phyloP scores from a whole-genome alignment of 257 asterid genomes.

The Salvia splendens region DNA sequence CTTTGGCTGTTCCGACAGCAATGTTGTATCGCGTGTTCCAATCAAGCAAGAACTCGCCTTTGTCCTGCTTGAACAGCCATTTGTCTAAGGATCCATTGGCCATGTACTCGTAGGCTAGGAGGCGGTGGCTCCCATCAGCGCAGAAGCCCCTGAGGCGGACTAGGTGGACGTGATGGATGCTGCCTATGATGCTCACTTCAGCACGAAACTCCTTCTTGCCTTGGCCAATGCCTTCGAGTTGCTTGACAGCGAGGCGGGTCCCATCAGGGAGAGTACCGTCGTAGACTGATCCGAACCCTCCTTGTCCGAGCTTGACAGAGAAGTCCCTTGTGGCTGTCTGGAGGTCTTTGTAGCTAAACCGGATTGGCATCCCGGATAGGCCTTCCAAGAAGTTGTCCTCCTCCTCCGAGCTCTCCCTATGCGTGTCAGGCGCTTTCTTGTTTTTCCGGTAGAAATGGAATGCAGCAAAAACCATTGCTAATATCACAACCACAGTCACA shows the following conservation, averaged over 20 bases:
- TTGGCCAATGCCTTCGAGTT: slow-evolving; percentile 90
- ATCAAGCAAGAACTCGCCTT: slow-evolving; percentile 64
- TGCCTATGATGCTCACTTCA: slow-evolving; percentile 94
- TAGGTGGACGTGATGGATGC: slow-evolving; percentile 87
- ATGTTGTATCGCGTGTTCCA: slow-evolving; percentile 74
- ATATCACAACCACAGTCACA: slow-evolving; percentile 46
- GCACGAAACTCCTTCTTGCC: slow-evolving; percentile 99
- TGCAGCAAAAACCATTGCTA: slow-evolving; percentile 51
- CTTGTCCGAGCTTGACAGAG: slow-evolving; percentile 82
- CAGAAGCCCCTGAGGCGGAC: slow-evolving; percentile 88
- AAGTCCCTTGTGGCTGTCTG: slow-evolving; percentile 71
- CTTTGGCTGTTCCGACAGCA: slow-evolving; percentile 87
- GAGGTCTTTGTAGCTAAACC: slow-evolving; percentile 77
- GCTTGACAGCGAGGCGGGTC: slow-evolving; percentile 70
- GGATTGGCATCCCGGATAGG: slow-evolving; percentile 89
- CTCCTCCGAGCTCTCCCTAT: slow-evolving; percentile 71
- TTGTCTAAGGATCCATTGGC: slow-evolving; percentile 81
- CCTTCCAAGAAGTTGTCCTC: slow-evolving; percentile 81
- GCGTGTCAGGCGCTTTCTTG: slow-evolving; percentile 50
- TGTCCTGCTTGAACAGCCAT: slow-evolving; percentile 76
- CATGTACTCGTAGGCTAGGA: slow-evolving; percentile 90
- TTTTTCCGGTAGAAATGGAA: slow-evolving; percentile 39
- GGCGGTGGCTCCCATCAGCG: slow-evolving; percentile 86
- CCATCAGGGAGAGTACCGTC: slow-evolving; percentile 80
- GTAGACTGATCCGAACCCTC: slow-evolving; percentile 98